phyloP scores from a whole-genome alignment of 768 basidiomycete species.

The Tylopilus intermedius region DNA sequence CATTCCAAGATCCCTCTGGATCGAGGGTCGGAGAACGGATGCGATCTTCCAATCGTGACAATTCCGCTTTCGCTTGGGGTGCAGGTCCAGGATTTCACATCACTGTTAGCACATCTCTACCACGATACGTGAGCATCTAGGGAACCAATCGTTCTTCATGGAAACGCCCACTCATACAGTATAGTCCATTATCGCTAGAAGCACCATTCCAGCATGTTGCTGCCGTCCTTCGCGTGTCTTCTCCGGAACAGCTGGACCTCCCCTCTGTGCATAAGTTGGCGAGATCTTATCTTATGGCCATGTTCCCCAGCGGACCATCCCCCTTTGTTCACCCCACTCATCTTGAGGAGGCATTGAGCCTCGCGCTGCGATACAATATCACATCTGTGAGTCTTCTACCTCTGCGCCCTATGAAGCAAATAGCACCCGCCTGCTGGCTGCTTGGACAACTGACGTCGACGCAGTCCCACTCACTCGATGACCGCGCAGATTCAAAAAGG shows the following conservation, averaged over 20 bases:
- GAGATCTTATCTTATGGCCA: conserved; percentile 35
- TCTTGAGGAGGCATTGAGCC: conserved; percentile 47
- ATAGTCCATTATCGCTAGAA: conserved; percentile 44
- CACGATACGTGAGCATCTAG: conserved; percentile 54
- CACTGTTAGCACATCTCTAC: conserved; percentile 60
- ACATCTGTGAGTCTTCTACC: conserved; percentile 39
- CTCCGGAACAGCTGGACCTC: conserved; percentile 52
- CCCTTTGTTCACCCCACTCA: conserved; percentile 41
- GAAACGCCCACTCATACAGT: not conserved
- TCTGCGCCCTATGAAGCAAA: too few relatives aligned
- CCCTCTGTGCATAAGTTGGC: conserved; percentile 48
- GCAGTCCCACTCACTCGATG: too few relatives aligned
- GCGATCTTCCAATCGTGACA: conserved; percentile 15
- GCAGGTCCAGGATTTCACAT: conserved; percentile 45
- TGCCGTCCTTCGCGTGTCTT: conserved; percentile 53
- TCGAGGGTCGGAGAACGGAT: conserved; percentile 1
- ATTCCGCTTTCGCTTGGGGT: conserved; percentile 39
- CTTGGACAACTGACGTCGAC: not conserved
- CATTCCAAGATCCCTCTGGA: conserved; percentile 37
- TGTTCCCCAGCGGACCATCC: conserved; percentile 47
- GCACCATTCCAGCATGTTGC: conserved; percentile 45
- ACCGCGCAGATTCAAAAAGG: conserved; percentile 51
- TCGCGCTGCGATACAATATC: conserved; percentile 47
- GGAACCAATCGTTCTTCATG: not conserved
- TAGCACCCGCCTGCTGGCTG: too few relatives aligned